Conservation (phyloP, 495 filamentous ascomycete genomes). For the Aspergillus funiculosus region DNA sequence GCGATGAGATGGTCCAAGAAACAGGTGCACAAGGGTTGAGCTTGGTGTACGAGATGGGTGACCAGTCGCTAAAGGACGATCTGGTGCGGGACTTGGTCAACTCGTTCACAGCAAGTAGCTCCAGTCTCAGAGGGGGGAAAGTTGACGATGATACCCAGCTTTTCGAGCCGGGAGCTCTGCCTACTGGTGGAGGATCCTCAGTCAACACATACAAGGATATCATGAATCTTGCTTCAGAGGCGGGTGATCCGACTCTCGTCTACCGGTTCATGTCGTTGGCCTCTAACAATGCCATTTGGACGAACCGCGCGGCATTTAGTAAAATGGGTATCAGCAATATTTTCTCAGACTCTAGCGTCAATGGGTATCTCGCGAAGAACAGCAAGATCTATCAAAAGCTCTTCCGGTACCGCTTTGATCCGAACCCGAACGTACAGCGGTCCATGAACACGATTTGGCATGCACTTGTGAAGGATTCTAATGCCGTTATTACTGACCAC, state of each 20-base stretch:
- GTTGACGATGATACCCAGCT: slow-evolving; percentile 85
- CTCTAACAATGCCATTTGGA: slow-evolving; percentile 91
- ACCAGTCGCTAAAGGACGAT: slow-evolving; percentile 69
- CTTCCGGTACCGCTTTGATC: slow-evolving; percentile 90
- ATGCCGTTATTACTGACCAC: slow-evolving; percentile 61
- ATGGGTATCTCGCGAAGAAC: slow-evolving; percentile 64
- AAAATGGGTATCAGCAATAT: slow-evolving; percentile 88
- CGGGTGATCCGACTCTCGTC: slow-evolving; percentile 87
- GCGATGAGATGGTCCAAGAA: slow-evolving; percentile 92
- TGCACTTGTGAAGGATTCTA: slow-evolving; percentile 78
- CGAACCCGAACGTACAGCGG: slow-evolving; percentile 81
- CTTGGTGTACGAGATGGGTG: slow-evolving; percentile 87
- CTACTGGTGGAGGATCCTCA: slow-evolving; percentile 82
- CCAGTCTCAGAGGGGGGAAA: slow-evolving; percentile 62
- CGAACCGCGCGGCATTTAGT: slow-evolving; percentile 88
- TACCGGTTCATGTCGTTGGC: slow-evolving; percentile 98
- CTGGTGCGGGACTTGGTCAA: slow-evolving; percentile 80
- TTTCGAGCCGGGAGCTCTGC: slow-evolving; percentile 88
- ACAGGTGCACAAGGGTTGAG: slow-evolving; percentile 85
- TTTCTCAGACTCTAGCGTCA: slow-evolving; percentile 75
- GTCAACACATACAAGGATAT: slow-evolving; percentile 95
- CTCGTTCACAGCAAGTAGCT: slow-evolving; percentile 72
- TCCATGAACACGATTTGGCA: slow-evolving; percentile 99
- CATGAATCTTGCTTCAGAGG: slow-evolving; percentile 84
- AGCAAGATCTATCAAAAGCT: slow-evolving; percentile 93